A percentile compares a stretch with the other conserved stretches of the same genome.
phyloP scores from a whole-genome alignment of 2,329 filamentous ascomycete genomes.

The Hymenoscyphus linearis region DNA sequence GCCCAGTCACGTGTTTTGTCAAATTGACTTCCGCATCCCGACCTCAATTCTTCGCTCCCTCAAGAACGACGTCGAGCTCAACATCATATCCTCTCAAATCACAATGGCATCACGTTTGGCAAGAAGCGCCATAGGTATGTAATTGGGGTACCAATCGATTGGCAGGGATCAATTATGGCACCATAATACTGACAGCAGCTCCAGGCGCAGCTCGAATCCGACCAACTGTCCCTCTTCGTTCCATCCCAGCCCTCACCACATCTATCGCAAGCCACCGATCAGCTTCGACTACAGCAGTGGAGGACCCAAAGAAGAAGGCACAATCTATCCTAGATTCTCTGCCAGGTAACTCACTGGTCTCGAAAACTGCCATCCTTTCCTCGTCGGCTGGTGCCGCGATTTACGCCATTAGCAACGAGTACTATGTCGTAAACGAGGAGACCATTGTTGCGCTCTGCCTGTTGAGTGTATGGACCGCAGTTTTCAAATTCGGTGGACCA shows the following conservation, averaged over 20 bases:
- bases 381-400: conserved; percentile 84
- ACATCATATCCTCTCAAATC: conserved; percentile 53
- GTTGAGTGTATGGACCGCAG: conserved; percentile 83
- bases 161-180: conserved; percentile 20
- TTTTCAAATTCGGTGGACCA: conserved; percentile 91
- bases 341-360: conserved; percentile 85
- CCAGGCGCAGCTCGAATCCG: conserved; percentile 79
- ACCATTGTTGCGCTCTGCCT: conserved; percentile 90
- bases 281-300: conserved; percentile 63
- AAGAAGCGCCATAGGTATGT: conserved; percentile 91
- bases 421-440: conserved; percentile 99
- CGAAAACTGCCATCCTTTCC: conserved; percentile 96
- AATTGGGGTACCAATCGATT: conserved; percentile 14
- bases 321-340: conserved; percentile 91
- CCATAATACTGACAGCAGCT: conserved; percentile 39
- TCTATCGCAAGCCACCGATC: conserved; percentile 61
- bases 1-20: conserved; percentile 7
- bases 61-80: conserved; percentile 29
- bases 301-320: conserved; percentile 95
- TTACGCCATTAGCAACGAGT: conserved; percentile 98
- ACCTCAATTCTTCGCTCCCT: conserved; percentile 24
- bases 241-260: conserved; percentile 68
- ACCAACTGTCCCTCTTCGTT: conserved; percentile 69
- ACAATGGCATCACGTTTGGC: conserved; percentile 98
- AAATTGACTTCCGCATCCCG: conserved; percentile 21